Percentiles rank a stretch among this genome's conserved stretches.
Conservation (phyloP, 2,329 filamentous ascomycete species). For the Periconia digitata region DNA sequence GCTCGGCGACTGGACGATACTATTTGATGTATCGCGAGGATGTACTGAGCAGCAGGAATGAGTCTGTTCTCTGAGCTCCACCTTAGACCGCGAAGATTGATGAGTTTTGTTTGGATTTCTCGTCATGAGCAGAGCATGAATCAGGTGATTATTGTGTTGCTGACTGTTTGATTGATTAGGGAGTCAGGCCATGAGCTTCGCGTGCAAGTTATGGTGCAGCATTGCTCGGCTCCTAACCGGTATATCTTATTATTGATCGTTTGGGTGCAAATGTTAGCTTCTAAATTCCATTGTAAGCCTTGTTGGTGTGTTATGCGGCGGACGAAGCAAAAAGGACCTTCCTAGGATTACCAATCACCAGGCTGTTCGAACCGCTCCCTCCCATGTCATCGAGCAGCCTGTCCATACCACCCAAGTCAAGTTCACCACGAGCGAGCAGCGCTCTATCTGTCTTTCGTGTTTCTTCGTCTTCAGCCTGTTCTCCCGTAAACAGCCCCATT, state of each 20-base stretch:
- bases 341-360: conserved; percentile 34
- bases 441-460: conserved; percentile 42
- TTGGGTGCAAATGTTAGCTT: neutral
- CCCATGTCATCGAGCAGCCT: conserved; percentile 46
- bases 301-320: conserved; percentile 15
- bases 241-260: neutral
- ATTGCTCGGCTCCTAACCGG: neutral
- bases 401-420: conserved; percentile 53
- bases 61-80: conserved; percentile 55
- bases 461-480: conserved; percentile 32
- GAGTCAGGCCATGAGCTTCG: too few species aligned
- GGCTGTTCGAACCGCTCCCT: conserved; percentile 20
- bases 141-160: too few species aligned
- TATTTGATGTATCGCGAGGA: conserved; percentile 52
- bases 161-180: too few species aligned
- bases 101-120: neutral
- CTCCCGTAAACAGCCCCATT: conserved; percentile 28
- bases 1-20: conserved; percentile 28
- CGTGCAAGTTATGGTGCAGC: neutral
- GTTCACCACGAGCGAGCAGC: conserved; percentile 47
- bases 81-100: conserved; percentile 49
- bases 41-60: conserved; percentile 59
- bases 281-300: neutral
- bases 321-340: conserved; percentile 41
- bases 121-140: too few species aligned